phyloP scores from a whole-genome alignment of 2,329 filamentous ascomycete genomes.

The Cladosporium sp. region DNA sequence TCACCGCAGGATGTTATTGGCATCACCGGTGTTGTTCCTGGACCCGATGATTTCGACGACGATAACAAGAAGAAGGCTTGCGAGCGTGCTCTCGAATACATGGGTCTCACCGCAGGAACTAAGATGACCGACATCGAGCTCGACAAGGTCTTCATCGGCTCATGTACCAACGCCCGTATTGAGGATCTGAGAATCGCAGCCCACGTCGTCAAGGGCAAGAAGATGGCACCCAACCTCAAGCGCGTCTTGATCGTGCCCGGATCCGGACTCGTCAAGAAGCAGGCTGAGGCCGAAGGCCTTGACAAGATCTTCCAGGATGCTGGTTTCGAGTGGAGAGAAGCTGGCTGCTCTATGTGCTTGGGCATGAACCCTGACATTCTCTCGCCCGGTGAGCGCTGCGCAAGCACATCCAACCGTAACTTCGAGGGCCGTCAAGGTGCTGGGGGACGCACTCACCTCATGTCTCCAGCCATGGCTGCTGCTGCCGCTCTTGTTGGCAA shows the following conservation, averaged over 20 bases:
- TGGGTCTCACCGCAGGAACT: slow-evolving; percentile 83
- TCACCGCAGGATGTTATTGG: slow-evolving; percentile 95
- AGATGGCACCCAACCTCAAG: slow-evolving; percentile 83
- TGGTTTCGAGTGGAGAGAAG: slow-evolving; percentile 97
- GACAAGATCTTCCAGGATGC: slow-evolving; percentile 89
- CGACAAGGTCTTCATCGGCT: slow-evolving; percentile 97
- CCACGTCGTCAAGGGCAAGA: slow-evolving; percentile 78
- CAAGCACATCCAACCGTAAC: slow-evolving; percentile 93
- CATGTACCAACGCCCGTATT: slow-evolving; percentile 95
- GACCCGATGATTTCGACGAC: slow-evolving; percentile 79
- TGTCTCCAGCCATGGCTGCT: slow-evolving; percentile 96
- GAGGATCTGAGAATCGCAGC: slow-evolving; percentile 90
- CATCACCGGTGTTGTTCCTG: slow-evolving; percentile 85
- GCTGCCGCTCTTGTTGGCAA: slow-evolving; percentile 86
- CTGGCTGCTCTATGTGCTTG: slow-evolving; percentile 97
- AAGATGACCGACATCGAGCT: slow-evolving; percentile 86
- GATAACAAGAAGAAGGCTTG: slow-evolving; percentile 76
- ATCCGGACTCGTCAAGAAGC: slow-evolving; percentile 87
- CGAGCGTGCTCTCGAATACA: slow-evolving; percentile 84
- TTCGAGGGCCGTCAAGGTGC: slow-evolving; percentile 96
- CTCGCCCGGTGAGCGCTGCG: slow-evolving; percentile 85
- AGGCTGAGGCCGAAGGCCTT: slow-evolving; percentile 86
- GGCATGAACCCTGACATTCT: slow-evolving; percentile 99
- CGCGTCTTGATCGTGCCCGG: slow-evolving; percentile 95
- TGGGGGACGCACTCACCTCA: slow-evolving; percentile 83